Conservation (phyloP, 495 filamentous ascomycete species). For the Penicillium dipodomyicola region DNA sequence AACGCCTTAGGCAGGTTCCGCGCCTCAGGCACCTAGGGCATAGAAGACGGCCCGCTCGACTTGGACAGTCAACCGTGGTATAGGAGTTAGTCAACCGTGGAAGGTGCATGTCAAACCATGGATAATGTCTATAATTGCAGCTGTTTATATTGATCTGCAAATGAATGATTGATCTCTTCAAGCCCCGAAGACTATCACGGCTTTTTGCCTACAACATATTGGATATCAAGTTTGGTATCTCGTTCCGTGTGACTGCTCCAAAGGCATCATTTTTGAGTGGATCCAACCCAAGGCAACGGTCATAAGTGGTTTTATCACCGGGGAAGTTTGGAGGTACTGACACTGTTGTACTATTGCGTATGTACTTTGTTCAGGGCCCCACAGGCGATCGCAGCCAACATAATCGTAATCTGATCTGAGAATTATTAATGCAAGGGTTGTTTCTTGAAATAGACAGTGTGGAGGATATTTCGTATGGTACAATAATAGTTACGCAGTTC, state of each 20-base stretch:
- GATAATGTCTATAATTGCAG: constrained; percentile 14
- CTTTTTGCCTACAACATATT: neutral
- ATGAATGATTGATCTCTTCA: neutral
- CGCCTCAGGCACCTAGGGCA: neutral
- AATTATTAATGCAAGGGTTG: neutral
- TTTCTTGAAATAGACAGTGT: neutral
- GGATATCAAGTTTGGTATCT: neutral
- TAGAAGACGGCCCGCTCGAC: no score
- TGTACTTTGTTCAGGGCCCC: neutral
- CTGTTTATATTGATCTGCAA: constrained; percentile 24
- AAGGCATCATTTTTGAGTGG: constrained; percentile 6
- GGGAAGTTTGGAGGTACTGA: neutral
- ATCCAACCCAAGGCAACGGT: neutral
- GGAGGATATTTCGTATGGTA: neutral
- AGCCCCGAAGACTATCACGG: neutral
- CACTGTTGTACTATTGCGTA: neutral
- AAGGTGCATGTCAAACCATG: constrained; percentile 18
- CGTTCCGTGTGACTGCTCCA: constrained; percentile 14
- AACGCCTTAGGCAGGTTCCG: constrained; percentile 3
- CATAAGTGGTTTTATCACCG: constrained; percentile 1
- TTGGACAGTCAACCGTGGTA: neutral
- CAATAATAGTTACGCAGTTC: neutral
- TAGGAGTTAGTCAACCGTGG: neutral
- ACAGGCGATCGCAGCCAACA: constrained; percentile 1
- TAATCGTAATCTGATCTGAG: neutral